A percentile compares a stretch with the other conserved stretches of the same genome.
These are phyloP conservation scores for Stylosanthes scabra DNA, from an alignment of 331 rosid genomes.

Conservation along the genomic window DNA sequence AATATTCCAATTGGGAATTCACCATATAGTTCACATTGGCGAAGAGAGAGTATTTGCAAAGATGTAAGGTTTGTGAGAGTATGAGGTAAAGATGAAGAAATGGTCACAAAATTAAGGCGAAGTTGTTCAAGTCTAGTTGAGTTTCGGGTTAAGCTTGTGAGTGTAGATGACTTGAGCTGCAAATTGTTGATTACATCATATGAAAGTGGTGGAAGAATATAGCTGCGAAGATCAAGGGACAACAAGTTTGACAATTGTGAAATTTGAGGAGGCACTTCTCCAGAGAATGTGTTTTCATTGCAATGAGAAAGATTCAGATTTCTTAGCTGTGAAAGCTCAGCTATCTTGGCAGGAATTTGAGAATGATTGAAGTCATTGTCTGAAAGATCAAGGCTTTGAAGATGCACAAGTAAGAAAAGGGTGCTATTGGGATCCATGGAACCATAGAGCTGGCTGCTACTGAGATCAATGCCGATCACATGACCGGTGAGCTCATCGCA, in stretches of 20 bases:
- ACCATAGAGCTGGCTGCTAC: conserved; percentile 30
- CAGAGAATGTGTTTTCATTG: not conserved
- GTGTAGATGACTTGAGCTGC: not conserved
- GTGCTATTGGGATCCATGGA: conserved; percentile 39
- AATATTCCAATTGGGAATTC: conserved; percentile 16
- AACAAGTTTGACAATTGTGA: not conserved
- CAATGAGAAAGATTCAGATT: conserved; percentile 30
- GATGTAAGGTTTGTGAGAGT: conserved; percentile 17
- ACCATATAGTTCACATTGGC: not conserved
- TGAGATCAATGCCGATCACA: conserved; percentile 33
- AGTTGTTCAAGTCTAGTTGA: conserved; percentile 4
- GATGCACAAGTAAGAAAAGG: conserved; percentile 38
- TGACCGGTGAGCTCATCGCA: conserved; percentile 38
- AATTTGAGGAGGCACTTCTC: conserved; percentile 37
- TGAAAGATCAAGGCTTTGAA: conserved; percentile 37
- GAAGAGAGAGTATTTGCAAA: not conserved
- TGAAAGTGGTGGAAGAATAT: not conserved
- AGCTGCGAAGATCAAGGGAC: not conserved
- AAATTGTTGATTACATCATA: not conserved
- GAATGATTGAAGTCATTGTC: conserved; percentile 31
- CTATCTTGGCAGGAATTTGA: conserved; percentile 29
- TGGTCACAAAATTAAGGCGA: not conserved
- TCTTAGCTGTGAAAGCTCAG: conserved; percentile 31
- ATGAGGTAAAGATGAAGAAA: conserved; percentile 1
- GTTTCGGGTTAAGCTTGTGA: conserved; percentile 27